Conservation (phyloP, 805 yeast genomes). For the Candida yuanshanica region DNA sequence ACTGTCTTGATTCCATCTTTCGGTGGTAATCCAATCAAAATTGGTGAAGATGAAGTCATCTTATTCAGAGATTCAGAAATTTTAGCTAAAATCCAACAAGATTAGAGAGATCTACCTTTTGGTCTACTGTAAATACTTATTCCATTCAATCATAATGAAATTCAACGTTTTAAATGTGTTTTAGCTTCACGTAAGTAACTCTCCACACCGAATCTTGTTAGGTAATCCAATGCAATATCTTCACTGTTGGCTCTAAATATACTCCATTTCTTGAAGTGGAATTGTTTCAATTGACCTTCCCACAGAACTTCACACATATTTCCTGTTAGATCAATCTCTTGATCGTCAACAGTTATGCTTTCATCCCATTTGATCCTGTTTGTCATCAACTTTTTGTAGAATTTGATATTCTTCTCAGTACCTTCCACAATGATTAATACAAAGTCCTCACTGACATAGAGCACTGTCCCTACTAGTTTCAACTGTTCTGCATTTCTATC, state of each 20-base stretch:
- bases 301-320: conserved; percentile 53
- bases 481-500: conserved; percentile 77
- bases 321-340: conserved; percentile 30
- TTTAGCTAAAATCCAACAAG: conserved; percentile 82
- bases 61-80: conserved; percentile 92
- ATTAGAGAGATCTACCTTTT: no score
- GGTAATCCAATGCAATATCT: conserved; percentile 39
- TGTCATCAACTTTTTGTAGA: conserved; percentile 55
- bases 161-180: conserved; percentile 13
- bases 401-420: conserved; percentile 51
- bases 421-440: conserved; percentile 74
- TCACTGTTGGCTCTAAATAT: conserved; percentile 48
- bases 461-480: conserved; percentile 54
- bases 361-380: conserved; percentile 69
- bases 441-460: conserved; percentile 33
- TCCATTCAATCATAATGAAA: neutral
- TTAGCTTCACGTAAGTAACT: conserved; percentile 50
- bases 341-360: conserved; percentile 27
- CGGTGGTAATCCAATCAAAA: conserved; percentile 87
- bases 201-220: conserved; percentile 48
- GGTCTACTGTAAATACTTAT: neutral
- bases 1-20: conserved; percentile 89
- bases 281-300: conserved; percentile 59
- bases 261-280: conserved; percentile 66
- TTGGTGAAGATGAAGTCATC: conserved; percentile 75